Conservation (phyloP, 2,329 filamentous ascomycete genomes). For the Podosphaera fusca region DNA sequence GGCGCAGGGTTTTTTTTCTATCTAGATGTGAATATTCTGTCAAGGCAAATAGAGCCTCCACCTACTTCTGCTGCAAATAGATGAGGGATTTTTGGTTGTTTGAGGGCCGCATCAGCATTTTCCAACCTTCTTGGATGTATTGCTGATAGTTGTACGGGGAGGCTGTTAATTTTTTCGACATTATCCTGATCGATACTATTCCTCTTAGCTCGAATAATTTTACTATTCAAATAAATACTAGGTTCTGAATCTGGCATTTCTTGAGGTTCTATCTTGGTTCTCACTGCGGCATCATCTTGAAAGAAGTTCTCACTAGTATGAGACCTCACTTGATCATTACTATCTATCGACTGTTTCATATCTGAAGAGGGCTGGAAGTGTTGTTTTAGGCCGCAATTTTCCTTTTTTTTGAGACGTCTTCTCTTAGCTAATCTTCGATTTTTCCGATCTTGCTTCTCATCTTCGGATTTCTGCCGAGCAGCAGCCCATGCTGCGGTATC, state of each 20-base stretch:
- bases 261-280: conserved; percentile 7
- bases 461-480: background rate
- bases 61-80: background rate
- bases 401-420: conserved; percentile 5
- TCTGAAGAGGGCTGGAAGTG: background rate
- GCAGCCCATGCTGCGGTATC: conserved; percentile 1
- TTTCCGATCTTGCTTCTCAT: conserved; percentile 1
- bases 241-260: conserved; percentile 3
- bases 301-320: conserved; percentile 3
- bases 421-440: conserved; percentile 7
- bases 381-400: background rate
- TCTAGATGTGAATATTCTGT: background rate
- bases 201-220: background rate
- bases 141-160: background rate
- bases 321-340: conserved; percentile 9
- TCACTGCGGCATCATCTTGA: conserved; percentile 7
- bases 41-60: background rate
- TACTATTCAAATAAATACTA: background rate
- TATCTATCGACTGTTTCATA: conserved; percentile 3
- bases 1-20: background rate
- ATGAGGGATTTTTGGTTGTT: background rate
- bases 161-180: background rate
- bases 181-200: background rate
- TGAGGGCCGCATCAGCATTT: background rate
- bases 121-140: background rate